These are phyloP conservation scores for Volutella citrinella DNA, from an alignment of 2,329 filamentous ascomycete genomes.

Conservation along the genomic window DNA sequence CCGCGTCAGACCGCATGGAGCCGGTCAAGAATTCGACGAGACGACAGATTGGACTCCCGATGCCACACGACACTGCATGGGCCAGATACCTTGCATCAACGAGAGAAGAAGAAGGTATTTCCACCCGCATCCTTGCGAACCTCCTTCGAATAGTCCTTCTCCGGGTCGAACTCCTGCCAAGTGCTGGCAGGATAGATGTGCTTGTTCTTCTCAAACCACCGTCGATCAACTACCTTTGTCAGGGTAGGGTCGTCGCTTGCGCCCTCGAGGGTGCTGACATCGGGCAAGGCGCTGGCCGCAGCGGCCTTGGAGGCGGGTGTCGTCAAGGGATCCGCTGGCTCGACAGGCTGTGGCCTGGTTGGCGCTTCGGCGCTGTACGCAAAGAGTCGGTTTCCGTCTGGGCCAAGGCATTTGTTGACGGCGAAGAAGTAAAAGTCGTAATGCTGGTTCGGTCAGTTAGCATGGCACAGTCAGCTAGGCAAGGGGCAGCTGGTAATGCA, in stretches of 20 bases:
- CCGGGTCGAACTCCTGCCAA: slow-evolving; percentile 93
- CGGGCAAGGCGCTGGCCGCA: slow-evolving; percentile 37
- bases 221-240: slow-evolving; percentile 91
- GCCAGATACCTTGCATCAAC: slow-evolving; percentile 29
- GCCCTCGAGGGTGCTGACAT: slow-evolving; percentile 66
- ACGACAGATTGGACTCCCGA: no score
- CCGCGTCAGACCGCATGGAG: no score
- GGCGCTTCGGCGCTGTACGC: slow-evolving; percentile 61
- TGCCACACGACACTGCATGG: no score
- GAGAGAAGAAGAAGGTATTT: slow-evolving; percentile 86
- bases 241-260: slow-evolving; percentile 71
- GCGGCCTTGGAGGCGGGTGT: slow-evolving; percentile 36
- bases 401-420: slow-evolving; percentile 77
- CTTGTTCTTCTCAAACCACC: slow-evolving; percentile 98
- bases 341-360: slow-evolving; percentile 26
- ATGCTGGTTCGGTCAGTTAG: slow-evolving; percentile 58
- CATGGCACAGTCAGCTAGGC: slow-evolving; percentile 5
- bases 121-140: slow-evolving; percentile 81
- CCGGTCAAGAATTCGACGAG: slow-evolving; percentile 6
- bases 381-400: slow-evolving; percentile 72
- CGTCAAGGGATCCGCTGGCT: slow-evolving; percentile 15
- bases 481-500: slow-evolving; percentile 3
- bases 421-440: slow-evolving; percentile 98
- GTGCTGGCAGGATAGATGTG: slow-evolving; percentile 96
- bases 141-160: slow-evolving; percentile 76